A percentile compares a stretch with the other conserved stretches of the same genome.
Conservation (phyloP, 2,329 filamentous ascomycete species). For the Claviceps pazoutovae region DNA sequence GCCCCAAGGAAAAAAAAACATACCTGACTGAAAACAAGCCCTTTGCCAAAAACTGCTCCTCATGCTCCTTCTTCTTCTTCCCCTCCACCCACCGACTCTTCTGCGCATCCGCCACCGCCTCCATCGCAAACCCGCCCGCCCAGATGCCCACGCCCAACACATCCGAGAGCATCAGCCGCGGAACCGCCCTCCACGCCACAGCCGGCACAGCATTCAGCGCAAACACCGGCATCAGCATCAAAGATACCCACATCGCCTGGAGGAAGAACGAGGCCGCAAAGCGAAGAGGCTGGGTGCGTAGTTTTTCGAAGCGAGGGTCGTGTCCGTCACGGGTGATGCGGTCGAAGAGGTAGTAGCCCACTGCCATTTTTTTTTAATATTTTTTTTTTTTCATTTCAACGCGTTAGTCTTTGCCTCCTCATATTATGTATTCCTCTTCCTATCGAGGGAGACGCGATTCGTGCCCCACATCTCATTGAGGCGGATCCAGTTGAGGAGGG, state of each 20-base stretch:
- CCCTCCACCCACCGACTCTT: slow-evolving; percentile 47
- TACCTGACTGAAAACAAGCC: background rate
- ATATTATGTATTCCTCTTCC: too few species aligned
- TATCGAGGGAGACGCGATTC: too few species aligned
- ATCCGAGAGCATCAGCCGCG: slow-evolving; percentile 35
- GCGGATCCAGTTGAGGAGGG: too few species aligned
- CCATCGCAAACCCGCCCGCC: slow-evolving; percentile 43
- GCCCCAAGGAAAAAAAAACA: background rate
- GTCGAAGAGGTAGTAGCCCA: slow-evolving; percentile 50
- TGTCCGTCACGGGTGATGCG: slow-evolving; percentile 44
- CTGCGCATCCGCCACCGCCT: slow-evolving; percentile 48
- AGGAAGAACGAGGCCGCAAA: slow-evolving; percentile 29
- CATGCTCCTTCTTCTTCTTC: slow-evolving; percentile 51
- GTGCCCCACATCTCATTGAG: too few species aligned
- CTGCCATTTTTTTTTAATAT: slow-evolving; percentile 18
- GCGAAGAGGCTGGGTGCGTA: slow-evolving; percentile 21
- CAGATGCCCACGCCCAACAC: slow-evolving; percentile 44
- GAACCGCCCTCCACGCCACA: slow-evolving; percentile 32
- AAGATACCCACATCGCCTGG: slow-evolving; percentile 53
- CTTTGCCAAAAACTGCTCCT: slow-evolving; percentile 43
- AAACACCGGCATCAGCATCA: slow-evolving; percentile 52
- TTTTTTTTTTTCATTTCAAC: too few species aligned
- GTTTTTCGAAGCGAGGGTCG: slow-evolving; percentile 36
- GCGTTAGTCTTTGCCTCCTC: too few species aligned
- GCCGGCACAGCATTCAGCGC: slow-evolving; percentile 48